phyloP scores from a whole-genome alignment of 345 rosid genomes.

The Erucastrum elatum region DNA sequence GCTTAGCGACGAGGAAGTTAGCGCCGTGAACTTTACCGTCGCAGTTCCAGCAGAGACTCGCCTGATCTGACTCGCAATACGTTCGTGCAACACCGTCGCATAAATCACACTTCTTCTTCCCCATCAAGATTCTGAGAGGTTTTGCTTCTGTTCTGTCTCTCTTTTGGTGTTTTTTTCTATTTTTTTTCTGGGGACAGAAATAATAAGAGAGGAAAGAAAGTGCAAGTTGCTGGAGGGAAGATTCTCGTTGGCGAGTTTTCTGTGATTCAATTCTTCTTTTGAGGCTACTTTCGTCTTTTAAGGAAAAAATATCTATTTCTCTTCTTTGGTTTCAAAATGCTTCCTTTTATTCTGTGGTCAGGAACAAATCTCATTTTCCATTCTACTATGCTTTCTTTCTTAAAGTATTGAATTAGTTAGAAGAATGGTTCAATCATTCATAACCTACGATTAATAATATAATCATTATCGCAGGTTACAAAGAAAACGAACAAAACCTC shows the following conservation, averaged over 20 bases:
- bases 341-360: conserved; percentile 19
- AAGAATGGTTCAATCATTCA: background rate
- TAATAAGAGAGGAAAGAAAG: background rate
- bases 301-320: conserved; percentile 14
- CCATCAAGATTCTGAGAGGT: conserved; percentile 26
- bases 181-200: background rate
- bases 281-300: conserved; percentile 34
- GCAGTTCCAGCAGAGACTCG: conserved; percentile 79
- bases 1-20: conserved; percentile 86
- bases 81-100: conserved; percentile 60
- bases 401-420: background rate
- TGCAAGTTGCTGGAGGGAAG: conserved; percentile 22
- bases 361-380: no score
- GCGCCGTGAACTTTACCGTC: conserved; percentile 84
- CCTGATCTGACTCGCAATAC: conserved; percentile 90
- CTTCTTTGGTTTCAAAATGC: conserved; percentile 13
- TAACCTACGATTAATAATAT: no score
- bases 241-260: background rate
- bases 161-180: background rate
- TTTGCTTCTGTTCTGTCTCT: background rate
- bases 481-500: background rate
- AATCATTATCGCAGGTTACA: background rate
- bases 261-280: background rate
- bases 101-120: conserved; percentile 62
- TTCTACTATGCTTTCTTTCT: no score